phyloP scores from a whole-genome alignment of 768 basidiomycete genomes.

The Suillus spraguei region DNA sequence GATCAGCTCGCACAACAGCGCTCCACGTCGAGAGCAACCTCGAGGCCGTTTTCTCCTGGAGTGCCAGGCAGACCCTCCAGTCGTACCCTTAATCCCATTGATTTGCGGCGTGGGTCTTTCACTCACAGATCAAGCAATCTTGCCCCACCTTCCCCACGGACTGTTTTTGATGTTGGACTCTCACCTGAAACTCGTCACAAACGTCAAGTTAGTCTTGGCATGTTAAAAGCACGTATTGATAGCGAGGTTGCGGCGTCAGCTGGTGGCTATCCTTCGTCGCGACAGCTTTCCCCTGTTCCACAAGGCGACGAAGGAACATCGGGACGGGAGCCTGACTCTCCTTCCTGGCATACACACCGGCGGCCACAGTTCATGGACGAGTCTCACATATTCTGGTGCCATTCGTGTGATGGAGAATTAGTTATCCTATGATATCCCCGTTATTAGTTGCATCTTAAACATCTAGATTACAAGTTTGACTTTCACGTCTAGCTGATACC shows the following conservation, averaged over 20 bases:
- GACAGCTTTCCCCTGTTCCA: constrained; percentile 58
- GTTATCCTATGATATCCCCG: constrained; percentile 55
- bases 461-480: constrained; percentile 13
- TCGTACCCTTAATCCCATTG: constrained; percentile 39
- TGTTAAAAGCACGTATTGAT: constrained; percentile 90
- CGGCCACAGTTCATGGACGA: constrained; percentile 85
- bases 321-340: constrained; percentile 28
- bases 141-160: constrained; percentile 48
- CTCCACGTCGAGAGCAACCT: constrained; percentile 42
- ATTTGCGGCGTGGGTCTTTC: constrained; percentile 41
- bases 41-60: constrained; percentile 49
- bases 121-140: constrained; percentile 31
- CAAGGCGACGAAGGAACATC: constrained; percentile 22
- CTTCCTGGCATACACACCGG: constrained; percentile 29
- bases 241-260: constrained; percentile 60
- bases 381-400: constrained; percentile 89
- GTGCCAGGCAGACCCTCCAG: constrained; percentile 44
- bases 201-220: constrained; percentile 80
- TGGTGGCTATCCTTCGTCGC: constrained; percentile 47
- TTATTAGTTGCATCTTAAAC: constrained; percentile 24
- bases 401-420: constrained; percentile 78
- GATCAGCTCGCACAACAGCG: constrained; percentile 60
- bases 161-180: constrained; percentile 69
- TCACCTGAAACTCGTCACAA: constrained; percentile 80
- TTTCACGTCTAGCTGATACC: not conserved